These are phyloP conservation scores for Monilinia polystroma DNA, from an alignment of 2,329 filamentous ascomycete genomes.

Conservation along the genomic window DNA sequence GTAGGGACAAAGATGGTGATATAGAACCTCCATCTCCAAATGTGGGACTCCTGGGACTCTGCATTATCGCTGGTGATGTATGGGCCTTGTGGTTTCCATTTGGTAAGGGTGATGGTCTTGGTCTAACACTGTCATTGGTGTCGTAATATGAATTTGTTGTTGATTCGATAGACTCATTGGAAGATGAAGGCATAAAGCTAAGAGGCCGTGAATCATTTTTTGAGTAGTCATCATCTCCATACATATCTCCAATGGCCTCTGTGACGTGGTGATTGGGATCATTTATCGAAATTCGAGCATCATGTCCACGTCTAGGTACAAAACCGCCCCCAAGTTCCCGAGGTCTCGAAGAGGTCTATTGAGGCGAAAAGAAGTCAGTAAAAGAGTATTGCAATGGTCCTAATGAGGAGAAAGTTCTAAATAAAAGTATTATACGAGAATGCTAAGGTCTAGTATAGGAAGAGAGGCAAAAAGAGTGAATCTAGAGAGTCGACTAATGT, in stretches of 20 bases:
- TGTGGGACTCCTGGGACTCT: conserved; percentile 36
- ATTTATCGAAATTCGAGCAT: conserved; percentile 49
- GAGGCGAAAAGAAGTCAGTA: conserved; percentile 31
- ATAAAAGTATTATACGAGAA: not conserved
- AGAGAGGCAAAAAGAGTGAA: conserved; percentile 5
- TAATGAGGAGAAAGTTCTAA: not conserved
- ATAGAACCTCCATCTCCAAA: conserved; percentile 40
- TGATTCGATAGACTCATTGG: conserved; percentile 44
- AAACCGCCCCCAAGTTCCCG: conserved; percentile 41
- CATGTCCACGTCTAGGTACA: conserved; percentile 40
- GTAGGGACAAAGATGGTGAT: conserved; percentile 44
- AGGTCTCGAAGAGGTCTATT: conserved; percentile 41
- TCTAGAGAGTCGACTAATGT: not conserved
- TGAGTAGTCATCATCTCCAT: conserved; percentile 57
- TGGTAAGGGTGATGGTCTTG: conserved; percentile 33
- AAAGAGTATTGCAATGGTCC: conserved; percentile 9
- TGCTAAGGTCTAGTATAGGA: not conserved
- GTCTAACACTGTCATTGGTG: conserved; percentile 25
- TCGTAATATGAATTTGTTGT: conserved; percentile 35
- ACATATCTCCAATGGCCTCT: conserved; percentile 72
- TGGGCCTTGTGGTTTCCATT: conserved; percentile 38
- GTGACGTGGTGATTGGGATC: conserved; percentile 74
- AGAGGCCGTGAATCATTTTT: conserved; percentile 56
- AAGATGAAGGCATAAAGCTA: conserved; percentile 53
- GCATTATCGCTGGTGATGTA: conserved; percentile 38